A percentile compares a stretch with the other conserved stretches of the same genome.
These are phyloP conservation scores for Dactylorhiza incarnata DNA, from an alignment of 106 monocot genomes.

Conservation along the genomic window DNA sequence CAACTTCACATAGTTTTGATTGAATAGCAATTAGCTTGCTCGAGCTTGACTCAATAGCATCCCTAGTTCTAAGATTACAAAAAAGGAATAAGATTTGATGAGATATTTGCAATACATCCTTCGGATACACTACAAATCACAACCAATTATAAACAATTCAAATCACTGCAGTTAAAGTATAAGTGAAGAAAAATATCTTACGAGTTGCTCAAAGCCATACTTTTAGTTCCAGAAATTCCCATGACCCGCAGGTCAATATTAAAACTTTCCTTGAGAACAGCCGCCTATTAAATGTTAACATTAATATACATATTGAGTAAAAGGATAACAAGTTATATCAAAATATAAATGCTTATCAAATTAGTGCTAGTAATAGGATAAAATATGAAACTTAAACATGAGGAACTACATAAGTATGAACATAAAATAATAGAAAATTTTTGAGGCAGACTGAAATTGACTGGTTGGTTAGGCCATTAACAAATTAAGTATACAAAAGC, in stretches of 20 bases:
- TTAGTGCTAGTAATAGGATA: neutral
- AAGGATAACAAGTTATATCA: neutral
- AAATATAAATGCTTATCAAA: slow-evolving; percentile 3
- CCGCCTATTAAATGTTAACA: slow-evolving; percentile 41
- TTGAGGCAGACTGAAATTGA: neutral
- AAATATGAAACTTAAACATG: neutral
- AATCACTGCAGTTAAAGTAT: neutral
- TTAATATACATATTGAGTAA: neutral
- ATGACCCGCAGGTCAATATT: slow-evolving; percentile 98
- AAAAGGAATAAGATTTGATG: neutral
- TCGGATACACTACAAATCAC: neutral
- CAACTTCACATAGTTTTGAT: too few relatives aligned
- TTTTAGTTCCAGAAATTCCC: slow-evolving; percentile 85
- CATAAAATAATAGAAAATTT: neutral
- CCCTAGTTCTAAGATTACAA: too few relatives aligned
- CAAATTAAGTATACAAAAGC: neutral
- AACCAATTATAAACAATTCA: neutral
- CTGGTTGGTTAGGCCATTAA: neutral
- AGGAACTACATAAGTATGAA: neutral
- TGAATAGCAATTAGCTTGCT: too few relatives aligned
- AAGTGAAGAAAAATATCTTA: slow-evolving; percentile 34
- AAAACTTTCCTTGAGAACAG: slow-evolving; percentile 76
- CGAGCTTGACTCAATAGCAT: neutral
- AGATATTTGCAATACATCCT: neutral
- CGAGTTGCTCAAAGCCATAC: slow-evolving; percentile 77